Conservation (phyloP, 1,284 basidiomycete species). For the Marasmius tenuissimus region DNA sequence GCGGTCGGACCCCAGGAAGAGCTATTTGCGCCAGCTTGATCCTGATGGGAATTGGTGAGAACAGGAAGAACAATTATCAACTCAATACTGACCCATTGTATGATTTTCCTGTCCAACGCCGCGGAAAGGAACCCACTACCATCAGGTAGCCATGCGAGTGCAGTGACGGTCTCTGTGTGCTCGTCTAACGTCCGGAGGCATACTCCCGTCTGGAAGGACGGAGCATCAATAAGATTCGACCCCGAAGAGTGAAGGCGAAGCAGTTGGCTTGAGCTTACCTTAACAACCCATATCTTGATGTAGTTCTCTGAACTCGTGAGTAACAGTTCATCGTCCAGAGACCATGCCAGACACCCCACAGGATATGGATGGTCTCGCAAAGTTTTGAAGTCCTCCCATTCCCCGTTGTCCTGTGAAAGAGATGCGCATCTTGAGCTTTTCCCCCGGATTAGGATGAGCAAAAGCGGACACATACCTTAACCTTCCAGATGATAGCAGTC, state of each 20-base stretch:
- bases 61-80: conserved; percentile 6
- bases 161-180: conserved; percentile 85
- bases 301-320: conserved; percentile 78
- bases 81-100: conserved; percentile 71
- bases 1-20: conserved; percentile 73
- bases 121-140: conserved; percentile 89
- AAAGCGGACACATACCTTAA: conserved; percentile 57
- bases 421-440: conserved; percentile 8
- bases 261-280: conserved; percentile 47
- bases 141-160: conserved; percentile 87
- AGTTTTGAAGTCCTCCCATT: conserved; percentile 60
- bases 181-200: conserved; percentile 64
- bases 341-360: conserved; percentile 87
- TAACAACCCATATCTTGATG: conserved; percentile 87
- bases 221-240: background rate
- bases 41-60: conserved; percentile 42
- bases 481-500: conserved; percentile 86
- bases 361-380: conserved; percentile 76
- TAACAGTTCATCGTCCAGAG: conserved; percentile 80
- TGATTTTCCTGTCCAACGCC: conserved; percentile 85
- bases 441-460: conserved; percentile 1
- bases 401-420: conserved; percentile 47
- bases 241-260: background rate
- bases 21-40: conserved; percentile 68
- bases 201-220: conserved; percentile 58